These are phyloP conservation scores for Trichoderma asperellum DNA, from an alignment of 2,329 filamentous ascomycete species.

Conservation along the genomic window DNA sequence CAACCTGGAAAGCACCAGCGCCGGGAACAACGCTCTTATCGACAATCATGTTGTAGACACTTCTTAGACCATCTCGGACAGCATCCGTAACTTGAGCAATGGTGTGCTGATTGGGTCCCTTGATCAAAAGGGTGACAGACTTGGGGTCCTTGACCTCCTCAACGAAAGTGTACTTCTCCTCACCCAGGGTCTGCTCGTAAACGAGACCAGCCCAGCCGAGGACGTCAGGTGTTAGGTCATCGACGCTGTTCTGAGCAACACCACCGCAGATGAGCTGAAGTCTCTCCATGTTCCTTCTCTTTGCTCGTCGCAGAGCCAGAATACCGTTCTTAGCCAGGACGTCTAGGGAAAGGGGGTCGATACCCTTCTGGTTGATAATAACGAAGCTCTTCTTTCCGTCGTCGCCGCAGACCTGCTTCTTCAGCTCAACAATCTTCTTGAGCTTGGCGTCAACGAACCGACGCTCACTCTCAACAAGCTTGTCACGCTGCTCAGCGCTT, in stretches of 20 bases:
- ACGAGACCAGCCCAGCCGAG: slow-evolving; percentile 96
- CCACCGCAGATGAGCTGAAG: slow-evolving; percentile 94
- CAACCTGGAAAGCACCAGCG: slow-evolving; percentile 93
- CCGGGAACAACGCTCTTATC: slow-evolving; percentile 94
- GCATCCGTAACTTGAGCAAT: slow-evolving; percentile 97
- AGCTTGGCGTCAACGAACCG: slow-evolving; percentile 95
- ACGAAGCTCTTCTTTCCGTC: slow-evolving; percentile 96
- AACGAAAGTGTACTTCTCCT: slow-evolving; percentile 99
- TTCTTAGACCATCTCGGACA: slow-evolving; percentile 89
- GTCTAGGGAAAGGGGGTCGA: slow-evolving; percentile 93
- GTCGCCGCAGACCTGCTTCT: slow-evolving; percentile 94
- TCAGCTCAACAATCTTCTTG: slow-evolving; percentile 95
- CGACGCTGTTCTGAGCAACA: slow-evolving; percentile 90
- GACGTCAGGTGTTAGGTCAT: slow-evolving; percentile 83
- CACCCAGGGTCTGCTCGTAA: slow-evolving; percentile 95
- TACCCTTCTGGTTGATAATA: slow-evolving; percentile 98
- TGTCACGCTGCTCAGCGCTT: slow-evolving; percentile 93
- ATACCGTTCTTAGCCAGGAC: slow-evolving; percentile 98
- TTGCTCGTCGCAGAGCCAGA: slow-evolving; percentile 88
- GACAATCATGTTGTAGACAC: slow-evolving; percentile 99
- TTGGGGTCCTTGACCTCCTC: slow-evolving; percentile 99
- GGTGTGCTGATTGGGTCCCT: slow-evolving; percentile 95
- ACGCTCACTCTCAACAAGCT: slow-evolving; percentile 96
- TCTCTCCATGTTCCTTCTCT: slow-evolving; percentile 98
- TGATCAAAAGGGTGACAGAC: slow-evolving; percentile 96